A percentile compares a stretch with the other conserved stretches of the same genome.
These are phyloP conservation scores for Teratosphaeria viscida DNA, from an alignment of 2,329 filamentous ascomycete genomes.

Conservation along the genomic window DNA sequence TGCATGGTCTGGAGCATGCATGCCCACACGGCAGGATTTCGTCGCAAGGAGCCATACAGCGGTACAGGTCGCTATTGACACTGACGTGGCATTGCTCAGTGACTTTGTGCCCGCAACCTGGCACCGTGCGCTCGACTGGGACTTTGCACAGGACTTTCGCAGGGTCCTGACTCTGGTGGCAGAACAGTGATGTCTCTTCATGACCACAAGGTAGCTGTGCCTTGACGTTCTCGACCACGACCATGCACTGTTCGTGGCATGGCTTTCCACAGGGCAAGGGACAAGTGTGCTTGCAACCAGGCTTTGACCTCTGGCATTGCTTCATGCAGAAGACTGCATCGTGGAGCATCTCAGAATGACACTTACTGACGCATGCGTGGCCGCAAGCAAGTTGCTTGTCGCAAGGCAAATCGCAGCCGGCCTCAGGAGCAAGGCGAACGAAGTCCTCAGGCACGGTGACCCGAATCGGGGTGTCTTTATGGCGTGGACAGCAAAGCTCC, in stretches of 20 bases:
- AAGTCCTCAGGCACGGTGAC: slow-evolving; percentile 51
- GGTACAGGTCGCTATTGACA: slow-evolving; percentile 31
- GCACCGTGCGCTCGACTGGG: slow-evolving; percentile 38
- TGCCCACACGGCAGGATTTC: slow-evolving; percentile 47
- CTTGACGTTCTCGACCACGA: slow-evolving; percentile 16
- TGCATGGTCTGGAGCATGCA: slow-evolving; percentile 47
- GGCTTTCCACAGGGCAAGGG: slow-evolving; percentile 30
- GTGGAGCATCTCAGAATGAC: slow-evolving; percentile 36
- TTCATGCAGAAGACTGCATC: slow-evolving; percentile 31
- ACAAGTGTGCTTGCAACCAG: slow-evolving; percentile 34
- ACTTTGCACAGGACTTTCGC: slow-evolving; percentile 39
- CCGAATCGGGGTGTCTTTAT: slow-evolving; percentile 41
- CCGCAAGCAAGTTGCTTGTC: slow-evolving; percentile 34
- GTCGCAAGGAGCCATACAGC: slow-evolving; percentile 42
- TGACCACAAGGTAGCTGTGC: slow-evolving; percentile 24
- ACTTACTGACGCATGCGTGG: slow-evolving; percentile 35
- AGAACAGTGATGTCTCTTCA: slow-evolving; percentile 11
- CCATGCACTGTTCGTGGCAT: slow-evolving; percentile 29
- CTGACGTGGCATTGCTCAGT: slow-evolving; percentile 41
- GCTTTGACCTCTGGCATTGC: slow-evolving; percentile 27
- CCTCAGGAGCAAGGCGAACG: slow-evolving; percentile 45
- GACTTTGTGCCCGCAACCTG: slow-evolving; percentile 46
- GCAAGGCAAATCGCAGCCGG: slow-evolving; percentile 48
- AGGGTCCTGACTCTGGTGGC: slow-evolving; percentile 32
- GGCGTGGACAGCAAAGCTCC: slow-evolving; percentile 50